Conservation (phyloP, 371 early-diverging fungal genomes). For the Mortierella sp. region DNA sequence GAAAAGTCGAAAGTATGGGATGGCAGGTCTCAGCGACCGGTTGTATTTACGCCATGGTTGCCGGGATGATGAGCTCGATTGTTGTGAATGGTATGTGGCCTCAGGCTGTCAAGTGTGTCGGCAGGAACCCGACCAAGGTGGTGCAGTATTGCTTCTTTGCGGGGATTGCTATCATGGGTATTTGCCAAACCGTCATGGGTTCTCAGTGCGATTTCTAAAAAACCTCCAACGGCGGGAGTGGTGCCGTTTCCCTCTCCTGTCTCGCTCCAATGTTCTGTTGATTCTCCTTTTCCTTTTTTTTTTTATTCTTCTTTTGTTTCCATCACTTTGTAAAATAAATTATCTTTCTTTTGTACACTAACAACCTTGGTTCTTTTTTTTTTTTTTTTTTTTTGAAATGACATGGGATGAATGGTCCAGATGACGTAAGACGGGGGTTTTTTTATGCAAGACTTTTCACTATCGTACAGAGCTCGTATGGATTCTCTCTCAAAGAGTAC, state of each 20-base stretch:
- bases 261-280: background rate
- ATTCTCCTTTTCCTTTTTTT: background rate
- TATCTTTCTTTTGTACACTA: background rate
- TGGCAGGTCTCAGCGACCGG: constrained; percentile 65
- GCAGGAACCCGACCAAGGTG: constrained; percentile 53
- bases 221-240: background rate
- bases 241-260: background rate
- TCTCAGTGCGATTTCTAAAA: constrained; percentile 42
- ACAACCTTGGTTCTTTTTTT: background rate
- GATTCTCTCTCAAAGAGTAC: too few species aligned
- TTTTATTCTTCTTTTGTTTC: too few species aligned
- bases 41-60: constrained; percentile 67
- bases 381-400: too few species aligned
- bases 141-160: constrained; percentile 66
- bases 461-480: too few species aligned
- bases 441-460: too few species aligned
- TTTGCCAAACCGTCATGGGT: constrained; percentile 57
- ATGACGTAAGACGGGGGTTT: too few species aligned
- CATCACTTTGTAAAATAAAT: background rate
- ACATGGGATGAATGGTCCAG: too few species aligned
- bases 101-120: constrained; percentile 66
- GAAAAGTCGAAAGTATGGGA: constrained; percentile 58
- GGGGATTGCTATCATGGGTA: constrained; percentile 66
- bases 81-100: constrained; percentile 69
- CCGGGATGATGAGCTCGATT: constrained; percentile 81